Evolutionary conservation across 2,329 filamentous ascomycete species (phyloP).

Genomic region (Leptographium wingfieldii): DNA sequence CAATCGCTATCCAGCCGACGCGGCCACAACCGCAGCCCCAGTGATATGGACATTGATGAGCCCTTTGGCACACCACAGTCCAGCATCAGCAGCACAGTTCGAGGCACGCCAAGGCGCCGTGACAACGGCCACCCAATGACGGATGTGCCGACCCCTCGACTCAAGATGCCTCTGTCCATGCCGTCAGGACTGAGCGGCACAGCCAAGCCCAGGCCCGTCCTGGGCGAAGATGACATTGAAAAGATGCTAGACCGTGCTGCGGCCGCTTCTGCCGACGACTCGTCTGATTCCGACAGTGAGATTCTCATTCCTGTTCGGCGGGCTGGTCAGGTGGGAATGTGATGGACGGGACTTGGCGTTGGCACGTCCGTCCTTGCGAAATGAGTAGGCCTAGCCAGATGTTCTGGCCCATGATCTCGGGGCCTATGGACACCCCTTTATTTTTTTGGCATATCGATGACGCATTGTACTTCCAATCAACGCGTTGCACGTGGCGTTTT

Average conservation of each 20-base stretch:
- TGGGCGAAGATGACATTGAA: conserved; percentile 45
- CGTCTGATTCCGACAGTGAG: conserved; percentile 46
- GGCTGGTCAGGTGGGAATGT: conserved; percentile 2
- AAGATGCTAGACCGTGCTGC: conserved; percentile 42
- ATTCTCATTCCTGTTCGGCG: conserved; percentile 32
- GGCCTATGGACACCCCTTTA: neutral
- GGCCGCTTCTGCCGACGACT: conserved; percentile 31
- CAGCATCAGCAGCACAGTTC: conserved; percentile 9
- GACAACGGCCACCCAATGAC: conserved; percentile 16
- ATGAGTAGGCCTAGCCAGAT: neutral
- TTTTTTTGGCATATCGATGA: neutral
- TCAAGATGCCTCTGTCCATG: conserved; percentile 31
- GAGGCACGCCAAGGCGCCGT: conserved; percentile 29
- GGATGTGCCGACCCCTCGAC: conserved; percentile 17
- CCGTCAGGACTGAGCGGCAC: conserved; percentile 33
- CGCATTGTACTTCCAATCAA: neutral
- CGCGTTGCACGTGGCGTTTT: neutral
- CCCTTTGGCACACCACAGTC: conserved; percentile 21
- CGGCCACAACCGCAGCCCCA: conserved; percentile 18
- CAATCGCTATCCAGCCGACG: conserved; percentile 16
- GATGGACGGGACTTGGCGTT: neutral
- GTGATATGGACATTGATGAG: conserved; percentile 36
- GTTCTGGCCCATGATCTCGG: neutral
- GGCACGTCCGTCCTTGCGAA: neutral
- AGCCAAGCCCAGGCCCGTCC: conserved; percentile 25